Conservation (phyloP, 164 flowering plant species). For the Stephania yunnanensis region DNA sequence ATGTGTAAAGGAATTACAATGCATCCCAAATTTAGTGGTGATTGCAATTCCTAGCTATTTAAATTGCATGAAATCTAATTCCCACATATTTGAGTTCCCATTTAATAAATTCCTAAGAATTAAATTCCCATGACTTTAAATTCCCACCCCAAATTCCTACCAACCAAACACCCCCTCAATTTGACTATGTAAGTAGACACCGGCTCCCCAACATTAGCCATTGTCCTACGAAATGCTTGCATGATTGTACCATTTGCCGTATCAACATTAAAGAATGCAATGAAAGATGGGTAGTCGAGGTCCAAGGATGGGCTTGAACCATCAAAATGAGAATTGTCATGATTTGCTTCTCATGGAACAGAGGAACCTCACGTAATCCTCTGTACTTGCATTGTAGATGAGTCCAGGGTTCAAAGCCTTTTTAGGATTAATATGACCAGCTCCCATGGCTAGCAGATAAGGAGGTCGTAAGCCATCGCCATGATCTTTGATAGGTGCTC, state of each 20-base stretch:
- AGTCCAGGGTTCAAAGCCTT: constrained; percentile 58
- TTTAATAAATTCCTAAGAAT: no score
- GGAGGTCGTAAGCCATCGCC: constrained; percentile 24
- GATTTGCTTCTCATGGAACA: constrained; percentile 42
- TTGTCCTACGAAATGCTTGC: constrained; percentile 32
- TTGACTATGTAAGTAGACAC: neutral
- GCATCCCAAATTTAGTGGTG: no score
- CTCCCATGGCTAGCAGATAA: constrained; percentile 43
- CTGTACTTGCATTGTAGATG: constrained; percentile 25
- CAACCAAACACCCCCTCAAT: neutral
- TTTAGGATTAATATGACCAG: constrained; percentile 54
- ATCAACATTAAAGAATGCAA: constrained; percentile 25
- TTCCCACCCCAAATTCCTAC: no score
- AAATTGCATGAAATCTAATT: no score
- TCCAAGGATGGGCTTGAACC: constrained; percentile 33
- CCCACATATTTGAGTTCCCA: no score
- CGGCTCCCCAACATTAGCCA: constrained; percentile 25
- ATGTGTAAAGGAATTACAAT: no score
- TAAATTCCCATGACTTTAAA: no score
- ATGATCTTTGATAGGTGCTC: constrained; percentile 19
- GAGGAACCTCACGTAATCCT: constrained; percentile 40
- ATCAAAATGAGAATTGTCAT: constrained; percentile 19
- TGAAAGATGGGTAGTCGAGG: constrained; percentile 60
- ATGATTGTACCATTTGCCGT: constrained; percentile 2
- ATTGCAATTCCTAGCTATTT: no score